Conservation (phyloP, 208 protist genomes). For the Crithidia fasciculata region DNA sequence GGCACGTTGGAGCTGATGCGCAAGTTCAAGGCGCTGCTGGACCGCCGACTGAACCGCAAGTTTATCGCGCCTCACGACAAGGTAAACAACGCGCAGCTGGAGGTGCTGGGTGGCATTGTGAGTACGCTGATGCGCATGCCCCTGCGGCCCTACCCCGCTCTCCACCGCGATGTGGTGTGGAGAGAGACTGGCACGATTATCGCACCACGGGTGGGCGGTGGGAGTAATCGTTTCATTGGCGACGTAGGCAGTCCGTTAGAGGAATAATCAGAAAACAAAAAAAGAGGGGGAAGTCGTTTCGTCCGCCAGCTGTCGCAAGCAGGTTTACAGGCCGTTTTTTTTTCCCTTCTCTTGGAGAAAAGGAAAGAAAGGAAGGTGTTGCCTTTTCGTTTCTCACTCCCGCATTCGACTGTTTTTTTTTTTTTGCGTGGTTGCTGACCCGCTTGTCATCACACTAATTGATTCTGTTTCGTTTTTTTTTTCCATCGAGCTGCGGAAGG, state of each 20-base stretch:
- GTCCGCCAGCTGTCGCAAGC: background rate
- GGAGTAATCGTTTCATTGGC: background rate
- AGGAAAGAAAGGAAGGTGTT: too few species aligned
- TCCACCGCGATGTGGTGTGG: constrained; percentile 37
- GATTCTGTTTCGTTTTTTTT: too few species aligned
- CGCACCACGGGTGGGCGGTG: constrained; percentile 20
- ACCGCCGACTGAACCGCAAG: constrained; percentile 59
- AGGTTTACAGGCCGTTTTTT: constrained; percentile 4
- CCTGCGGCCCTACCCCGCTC: constrained; percentile 51
- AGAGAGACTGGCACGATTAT: constrained; percentile 64
- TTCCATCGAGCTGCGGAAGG: too few species aligned
- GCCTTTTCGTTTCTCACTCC: background rate
- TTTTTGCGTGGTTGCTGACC: too few species aligned
- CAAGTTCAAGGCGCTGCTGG: constrained; percentile 63
- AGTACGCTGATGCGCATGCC: constrained; percentile 58
- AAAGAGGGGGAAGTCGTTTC: background rate
- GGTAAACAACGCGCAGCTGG: constrained; percentile 68
- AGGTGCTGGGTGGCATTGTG: constrained; percentile 64
- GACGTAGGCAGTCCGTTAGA: constrained; percentile 6
- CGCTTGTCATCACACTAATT: too few species aligned
- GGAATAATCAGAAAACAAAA: background rate
- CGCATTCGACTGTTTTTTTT: constrained; percentile 6
- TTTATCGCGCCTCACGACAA: constrained; percentile 56
- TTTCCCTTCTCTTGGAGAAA: background rate
- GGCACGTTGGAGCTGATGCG: constrained; percentile 60